phyloP scores from a whole-genome alignment of 495 filamentous ascomycete species.

The Lentithecium fluviatile region DNA sequence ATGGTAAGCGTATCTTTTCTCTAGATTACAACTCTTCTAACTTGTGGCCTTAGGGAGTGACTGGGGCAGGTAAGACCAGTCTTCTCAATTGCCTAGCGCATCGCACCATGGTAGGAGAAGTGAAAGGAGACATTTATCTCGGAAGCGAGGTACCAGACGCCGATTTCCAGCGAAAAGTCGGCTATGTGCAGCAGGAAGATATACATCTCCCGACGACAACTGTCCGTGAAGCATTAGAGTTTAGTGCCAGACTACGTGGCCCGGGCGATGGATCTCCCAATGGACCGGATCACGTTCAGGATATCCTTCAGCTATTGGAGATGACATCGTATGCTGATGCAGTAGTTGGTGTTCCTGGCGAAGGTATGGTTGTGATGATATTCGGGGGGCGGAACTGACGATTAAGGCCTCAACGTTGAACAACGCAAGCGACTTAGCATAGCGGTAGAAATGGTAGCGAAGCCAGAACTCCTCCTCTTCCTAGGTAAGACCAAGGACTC shows the following conservation, averaged over 20 bases:
- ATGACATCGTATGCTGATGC: no score
- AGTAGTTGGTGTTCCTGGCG: no score
- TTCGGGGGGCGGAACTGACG: no score
- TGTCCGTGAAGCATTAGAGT: constrained; percentile 27
- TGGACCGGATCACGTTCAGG: constrained; percentile 9
- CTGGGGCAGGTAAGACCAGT: constrained; percentile 33
- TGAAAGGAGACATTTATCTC: constrained; percentile 17
- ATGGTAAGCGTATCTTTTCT: constrained; percentile 7
- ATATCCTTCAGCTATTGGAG: no score
- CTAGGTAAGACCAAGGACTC: constrained; percentile 1
- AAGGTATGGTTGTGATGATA: no score
- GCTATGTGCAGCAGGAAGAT: constrained; percentile 32
- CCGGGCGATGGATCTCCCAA: not conserved
- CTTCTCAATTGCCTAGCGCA: constrained; percentile 22
- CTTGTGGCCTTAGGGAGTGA: constrained; percentile 14
- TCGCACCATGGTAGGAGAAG: constrained; percentile 10
- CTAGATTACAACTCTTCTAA: not conserved
- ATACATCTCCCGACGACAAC: constrained; percentile 25
- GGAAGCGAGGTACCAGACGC: constrained; percentile 2
- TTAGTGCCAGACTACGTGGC: constrained; percentile 14
- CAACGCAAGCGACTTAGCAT: constrained; percentile 27
- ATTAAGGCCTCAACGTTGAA: constrained; percentile 31
- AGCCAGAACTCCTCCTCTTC: constrained; percentile 31
- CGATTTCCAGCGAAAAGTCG: constrained; percentile 22
- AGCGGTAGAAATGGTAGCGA: constrained; percentile 29